These are phyloP conservation scores for Dictyostelium firmibasis DNA, from an alignment of 78 protist genomes.

Conservation along the genomic window DNA sequence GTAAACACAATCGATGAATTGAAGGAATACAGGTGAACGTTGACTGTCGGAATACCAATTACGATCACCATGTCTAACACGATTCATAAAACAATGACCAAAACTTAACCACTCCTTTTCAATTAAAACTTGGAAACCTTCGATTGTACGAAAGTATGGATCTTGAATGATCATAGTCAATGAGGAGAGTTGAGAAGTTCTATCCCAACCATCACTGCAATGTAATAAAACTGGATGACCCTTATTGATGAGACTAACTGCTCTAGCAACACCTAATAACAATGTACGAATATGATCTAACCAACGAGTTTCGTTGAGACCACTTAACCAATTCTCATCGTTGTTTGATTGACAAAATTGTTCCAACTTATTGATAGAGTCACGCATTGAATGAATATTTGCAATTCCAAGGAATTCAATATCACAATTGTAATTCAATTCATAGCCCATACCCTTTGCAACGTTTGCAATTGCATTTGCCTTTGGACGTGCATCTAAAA, in stretches of 20 bases:
- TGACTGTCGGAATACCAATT: slow-evolving; percentile 64
- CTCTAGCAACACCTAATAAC: slow-evolving; percentile 43
- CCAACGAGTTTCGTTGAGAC: slow-evolving; percentile 71
- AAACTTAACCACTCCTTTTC: slow-evolving; percentile 96
- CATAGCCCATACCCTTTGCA: slow-evolving; percentile 90
- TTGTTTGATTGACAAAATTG: slow-evolving; percentile 4
- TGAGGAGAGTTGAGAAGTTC: slow-evolving; percentile 66
- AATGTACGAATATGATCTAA: slow-evolving; percentile 58
- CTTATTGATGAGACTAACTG: neutral
- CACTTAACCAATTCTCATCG: slow-evolving; percentile 57
- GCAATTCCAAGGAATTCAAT: slow-evolving; percentile 87
- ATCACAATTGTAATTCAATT: slow-evolving; percentile 59
- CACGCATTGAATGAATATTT: slow-evolving; percentile 94
- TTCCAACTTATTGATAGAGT: slow-evolving; percentile 41
- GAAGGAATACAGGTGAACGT: slow-evolving; percentile 94
- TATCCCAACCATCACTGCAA: slow-evolving; percentile 99
- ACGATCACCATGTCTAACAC: slow-evolving; percentile 76
- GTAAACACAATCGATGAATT: slow-evolving; percentile 93
- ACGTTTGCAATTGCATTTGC: slow-evolving; percentile 88
- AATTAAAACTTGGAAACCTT: slow-evolving; percentile 91
- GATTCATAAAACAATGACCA: slow-evolving; percentile 91
- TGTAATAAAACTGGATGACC: slow-evolving; percentile 88
- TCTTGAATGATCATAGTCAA: slow-evolving; percentile 89
- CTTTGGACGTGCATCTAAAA: slow-evolving; percentile 79
- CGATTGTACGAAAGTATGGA: slow-evolving; percentile 93